Evolutionary conservation across 176 grass and related monocot genomes (phyloP), one percentile per base, ranked within the genome.

Genomic region (Pontederia crassipes): DNA sequence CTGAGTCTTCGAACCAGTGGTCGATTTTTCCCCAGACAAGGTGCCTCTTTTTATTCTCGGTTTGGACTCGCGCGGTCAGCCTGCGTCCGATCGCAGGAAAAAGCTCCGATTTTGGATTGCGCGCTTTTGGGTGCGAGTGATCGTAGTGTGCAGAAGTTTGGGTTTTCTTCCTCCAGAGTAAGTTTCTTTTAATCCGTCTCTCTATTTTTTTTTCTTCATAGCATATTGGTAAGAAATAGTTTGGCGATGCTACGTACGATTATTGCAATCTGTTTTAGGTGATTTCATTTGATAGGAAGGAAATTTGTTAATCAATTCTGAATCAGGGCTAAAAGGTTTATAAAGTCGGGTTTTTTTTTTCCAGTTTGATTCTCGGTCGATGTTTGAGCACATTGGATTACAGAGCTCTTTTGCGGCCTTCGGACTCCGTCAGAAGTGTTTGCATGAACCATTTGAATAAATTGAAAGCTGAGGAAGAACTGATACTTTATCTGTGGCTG

Each of bases 31-130:
- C 54, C 27, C 6, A 16, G 18, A 32, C 58, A 79, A 55, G 58
- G 56, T n/a, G 48, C 35, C 58, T 45, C 54, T 52, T 83, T 24
- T 71, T 60, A 77, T 64, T 74, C 61, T 45, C n/a, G 72, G 72
- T 73, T 79, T 77, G 59, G 15, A 10, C 68, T 73, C 60, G 48
- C 55, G 4, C 4, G 61, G 14, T 74, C 55, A 50, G 71, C 69
- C 58, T 46, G 9, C 16, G 11, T 80, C 67, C 13, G 10, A 52
- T 80, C 73, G 63, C 40, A 45, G 48, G 63, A 24, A 13, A 64
- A 54, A 60, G 11, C 32, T 55, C 62, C 55, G 45, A 10, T 24
- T 28, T 48, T 68, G 40, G 12, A 49, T 74, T 55, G n/a, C 12
- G 15, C 61, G 13, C 61, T 48, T 24, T 15, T 10, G 18, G 7